Percentiles rank a stretch among this genome's conserved stretches.
Conservation (phyloP, 1,284 basidiomycete species). For the Sanghuangporus weigelae region DNA sequence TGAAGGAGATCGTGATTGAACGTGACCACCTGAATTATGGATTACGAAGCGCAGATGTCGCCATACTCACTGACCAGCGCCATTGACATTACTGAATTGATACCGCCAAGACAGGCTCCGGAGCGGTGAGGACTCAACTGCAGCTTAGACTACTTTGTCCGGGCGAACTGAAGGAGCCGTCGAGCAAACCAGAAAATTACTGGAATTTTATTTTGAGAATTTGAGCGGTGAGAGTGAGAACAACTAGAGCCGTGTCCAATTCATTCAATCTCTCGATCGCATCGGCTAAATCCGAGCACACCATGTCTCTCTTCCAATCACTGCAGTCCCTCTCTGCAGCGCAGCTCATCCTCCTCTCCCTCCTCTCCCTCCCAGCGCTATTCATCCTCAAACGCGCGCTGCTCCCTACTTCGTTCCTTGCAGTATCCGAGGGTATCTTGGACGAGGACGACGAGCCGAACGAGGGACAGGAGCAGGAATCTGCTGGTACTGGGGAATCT, state of each 20-base stretch:
- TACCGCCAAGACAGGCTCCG: not conserved
- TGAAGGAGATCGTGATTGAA: not conserved
- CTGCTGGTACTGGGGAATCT: not conserved
- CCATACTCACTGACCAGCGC: not conserved
- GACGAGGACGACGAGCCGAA: conserved; percentile 32
- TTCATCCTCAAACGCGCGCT: not conserved
- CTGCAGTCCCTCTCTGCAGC: not conserved
- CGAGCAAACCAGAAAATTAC: not conserved
- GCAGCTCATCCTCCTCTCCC: conserved; percentile 10
- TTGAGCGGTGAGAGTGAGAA: not conserved
- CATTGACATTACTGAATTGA: not conserved
- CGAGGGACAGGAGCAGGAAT: not conserved
- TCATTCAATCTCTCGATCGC: not conserved
- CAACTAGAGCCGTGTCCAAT: not conserved
- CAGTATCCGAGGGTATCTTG: conserved; percentile 17
- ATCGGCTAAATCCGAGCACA: not conserved
- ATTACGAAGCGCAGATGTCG: not conserved
- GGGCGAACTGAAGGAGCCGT: no score
- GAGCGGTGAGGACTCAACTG: not conserved
- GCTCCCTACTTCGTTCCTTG: not conserved
- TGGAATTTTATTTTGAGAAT: not conserved
- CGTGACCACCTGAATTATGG: not conserved
- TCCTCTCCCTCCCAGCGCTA: conserved; percentile 10
- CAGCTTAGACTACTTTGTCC: not conserved
- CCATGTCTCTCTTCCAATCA: not conserved